Evolutionary conservation across 108 stramenopile genomes (phyloP), one percentile per base, ranked within the genome.

Genomic region (Skeletonema tropicum): DNA sequence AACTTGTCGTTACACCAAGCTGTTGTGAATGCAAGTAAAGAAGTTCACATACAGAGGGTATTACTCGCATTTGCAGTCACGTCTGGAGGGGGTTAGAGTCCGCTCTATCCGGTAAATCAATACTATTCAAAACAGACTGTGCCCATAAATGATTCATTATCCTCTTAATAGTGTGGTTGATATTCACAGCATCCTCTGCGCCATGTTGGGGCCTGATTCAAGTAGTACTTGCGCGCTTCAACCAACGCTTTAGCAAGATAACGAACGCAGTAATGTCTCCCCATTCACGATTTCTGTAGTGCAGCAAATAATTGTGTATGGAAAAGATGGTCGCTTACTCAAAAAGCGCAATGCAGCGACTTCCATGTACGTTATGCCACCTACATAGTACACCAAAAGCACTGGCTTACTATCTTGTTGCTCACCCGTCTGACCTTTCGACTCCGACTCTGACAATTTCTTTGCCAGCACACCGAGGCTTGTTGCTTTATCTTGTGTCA

Each of bases 321-420:
- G 93, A 68, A 97, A 97, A 7, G 75, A 70, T 9, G 83, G 77
- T 17, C 89, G 83, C 59, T 80, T 83, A 70, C 85, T 92, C 61
- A 98, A 78, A 73, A 91, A 97, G 23, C 98, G 88, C 45, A 98
- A 64, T 12, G 96, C 94, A 3, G 98, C 95, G 57, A 98, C 87
- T 83, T 99, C 98, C 87, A 92, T 90, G 73, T 85, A 97, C 12
- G 97, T 93, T 2, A 99, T 88, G 6, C 98, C 98, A 29, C 98
- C 98, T 8, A 97, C 78, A 75, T 84, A 97, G 60, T 89, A 85
- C 3, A 99, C 92, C 38, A 97, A 59, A 68, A 98, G 80, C 30
- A 88, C 87, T 11, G 94, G 92, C 69, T 96, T 96, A 11, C 77
- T 66, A 12, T 36, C 60, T 11, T 17, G 46, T 61, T 25, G 46